Percentiles rank a stretch among this genome's conserved stretches.
phyloP scores from a whole-genome alignment of 2,329 filamentous ascomycete species.

The Talaromyces albobiverticillius region DNA sequence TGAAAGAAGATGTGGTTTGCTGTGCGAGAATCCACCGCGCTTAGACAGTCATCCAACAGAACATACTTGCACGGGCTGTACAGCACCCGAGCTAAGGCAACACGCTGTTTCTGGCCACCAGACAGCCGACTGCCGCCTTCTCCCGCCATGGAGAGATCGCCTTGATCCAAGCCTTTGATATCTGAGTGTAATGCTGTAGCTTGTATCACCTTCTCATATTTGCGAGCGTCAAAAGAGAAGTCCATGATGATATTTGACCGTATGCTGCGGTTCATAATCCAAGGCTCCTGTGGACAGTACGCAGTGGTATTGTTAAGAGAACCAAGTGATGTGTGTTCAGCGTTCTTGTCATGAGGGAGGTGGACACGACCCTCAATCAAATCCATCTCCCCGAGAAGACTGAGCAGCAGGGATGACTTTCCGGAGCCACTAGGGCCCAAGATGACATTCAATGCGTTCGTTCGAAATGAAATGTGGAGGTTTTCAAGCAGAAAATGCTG shows the following conservation, averaged over 20 bases:
- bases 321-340: not conserved
- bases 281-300: slow-evolving; percentile 9
- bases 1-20: slow-evolving; percentile 2
- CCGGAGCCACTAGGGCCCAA: slow-evolving; percentile 5
- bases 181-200: not conserved
- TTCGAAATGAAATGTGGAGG: not conserved
- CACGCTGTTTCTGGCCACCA: slow-evolving; percentile 94
- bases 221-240: not conserved
- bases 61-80: not conserved
- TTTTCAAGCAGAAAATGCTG: not conserved
- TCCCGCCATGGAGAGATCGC: not conserved
- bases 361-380: not conserved
- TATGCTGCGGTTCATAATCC: slow-evolving; percentile 6
- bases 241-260: slow-evolving; percentile 4
- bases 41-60: slow-evolving; percentile 8
- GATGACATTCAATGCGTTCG: not conserved
- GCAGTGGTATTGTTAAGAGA: not conserved
- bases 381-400: slow-evolving; percentile 9
- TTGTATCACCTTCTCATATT: not conserved
- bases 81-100: slow-evolving; percentile 86
- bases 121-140: slow-evolving; percentile 57
- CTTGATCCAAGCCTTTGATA: not conserved
- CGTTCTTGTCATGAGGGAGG: not conserved
- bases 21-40: slow-evolving; percentile 7
- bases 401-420: slow-evolving; percentile 7